Conservation (phyloP, 495 filamentous ascomycete species). For the Neurospora pannonica region DNA sequence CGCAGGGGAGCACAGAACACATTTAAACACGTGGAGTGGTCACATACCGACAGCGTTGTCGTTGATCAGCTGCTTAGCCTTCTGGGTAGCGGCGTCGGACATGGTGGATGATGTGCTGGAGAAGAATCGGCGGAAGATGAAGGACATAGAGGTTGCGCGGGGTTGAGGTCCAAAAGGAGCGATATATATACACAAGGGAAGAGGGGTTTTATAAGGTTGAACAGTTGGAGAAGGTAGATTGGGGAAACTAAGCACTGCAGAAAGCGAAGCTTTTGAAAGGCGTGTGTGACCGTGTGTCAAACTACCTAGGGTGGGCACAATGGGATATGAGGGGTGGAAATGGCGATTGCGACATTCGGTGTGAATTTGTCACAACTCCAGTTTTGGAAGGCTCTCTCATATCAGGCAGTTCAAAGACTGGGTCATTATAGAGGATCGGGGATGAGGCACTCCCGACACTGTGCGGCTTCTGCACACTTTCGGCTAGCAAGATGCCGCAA, state of each 20-base stretch:
- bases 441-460: neutral
- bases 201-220: constrained; percentile 7
- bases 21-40: neutral
- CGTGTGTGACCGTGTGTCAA: neutral
- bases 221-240: neutral
- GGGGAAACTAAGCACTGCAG: neutral
- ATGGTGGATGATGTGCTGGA: constrained; percentile 49
- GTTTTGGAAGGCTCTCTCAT: neutral
- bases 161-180: constrained; percentile 8
- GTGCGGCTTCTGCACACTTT: neutral
- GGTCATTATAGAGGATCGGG: neutral
- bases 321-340: neutral
- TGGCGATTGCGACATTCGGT: neutral
- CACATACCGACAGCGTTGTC: constrained; percentile 80
- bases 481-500: neutral
- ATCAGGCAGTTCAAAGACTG: neutral
- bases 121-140: constrained; percentile 70
- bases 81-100: constrained; percentile 80
- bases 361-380: neutral
- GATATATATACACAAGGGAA: neutral
- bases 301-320: neutral
- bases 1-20: neutral
- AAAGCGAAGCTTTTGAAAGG: neutral
- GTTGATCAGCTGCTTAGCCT: constrained; percentile 80
- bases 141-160: constrained; percentile 50